Conservation (phyloP, 257 asterid species). For the Solanum paucissectum region DNA sequence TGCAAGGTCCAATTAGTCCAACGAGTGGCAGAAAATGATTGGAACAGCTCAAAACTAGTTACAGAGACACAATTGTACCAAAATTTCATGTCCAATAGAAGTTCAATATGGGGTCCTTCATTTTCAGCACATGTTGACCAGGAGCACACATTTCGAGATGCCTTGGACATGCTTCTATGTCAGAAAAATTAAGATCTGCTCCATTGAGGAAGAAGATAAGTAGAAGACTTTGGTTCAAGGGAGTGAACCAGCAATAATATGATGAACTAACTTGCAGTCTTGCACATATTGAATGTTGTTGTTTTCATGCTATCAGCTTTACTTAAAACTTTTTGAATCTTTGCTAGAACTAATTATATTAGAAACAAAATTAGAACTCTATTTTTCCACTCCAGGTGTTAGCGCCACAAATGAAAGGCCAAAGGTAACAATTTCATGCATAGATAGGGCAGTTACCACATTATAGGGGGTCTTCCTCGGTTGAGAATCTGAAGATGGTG, state of each 20-base stretch:
- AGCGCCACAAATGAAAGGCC: neutral
- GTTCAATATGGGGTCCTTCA: neutral
- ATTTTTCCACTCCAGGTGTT: neutral
- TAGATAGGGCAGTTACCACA: conserved; percentile 31
- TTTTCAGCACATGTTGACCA: neutral
- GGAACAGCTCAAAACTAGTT: neutral
- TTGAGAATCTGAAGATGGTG: conserved; percentile 81
- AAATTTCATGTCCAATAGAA: neutral
- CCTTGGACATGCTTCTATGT: neutral
- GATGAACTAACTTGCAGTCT: neutral
- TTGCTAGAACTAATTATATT: neutral
- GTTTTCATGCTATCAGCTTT: neutral
- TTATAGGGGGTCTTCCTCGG: conserved; percentile 42
- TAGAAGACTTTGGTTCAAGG: neutral
- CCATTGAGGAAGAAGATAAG: neutral
- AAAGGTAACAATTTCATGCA: neutral
- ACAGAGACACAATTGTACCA: neutral
- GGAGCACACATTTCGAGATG: neutral
- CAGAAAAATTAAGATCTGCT: neutral
- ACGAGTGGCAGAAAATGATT: neutral
- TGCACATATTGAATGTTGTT: neutral
- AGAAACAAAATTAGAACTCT: neutral
- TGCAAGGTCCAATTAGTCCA: neutral
- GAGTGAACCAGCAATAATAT: neutral
- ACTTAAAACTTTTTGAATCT: neutral